Evolutionary conservation across 805 yeast species (phyloP).

Genomic region (Ogataea glucozyma): DNA sequence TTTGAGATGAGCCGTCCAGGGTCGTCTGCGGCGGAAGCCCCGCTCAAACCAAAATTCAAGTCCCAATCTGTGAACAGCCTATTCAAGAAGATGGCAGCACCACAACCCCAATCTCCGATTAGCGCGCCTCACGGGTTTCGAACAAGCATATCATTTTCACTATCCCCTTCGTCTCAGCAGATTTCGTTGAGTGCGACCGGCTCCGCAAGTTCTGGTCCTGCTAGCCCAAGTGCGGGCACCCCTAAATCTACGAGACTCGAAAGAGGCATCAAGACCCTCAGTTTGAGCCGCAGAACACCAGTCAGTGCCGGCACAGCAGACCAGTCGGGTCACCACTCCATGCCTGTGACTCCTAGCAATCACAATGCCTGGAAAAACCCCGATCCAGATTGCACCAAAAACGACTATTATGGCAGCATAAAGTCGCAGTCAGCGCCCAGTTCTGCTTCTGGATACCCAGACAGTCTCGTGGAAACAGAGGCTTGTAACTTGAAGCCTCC

Average conservation of each 20-base stretch:
- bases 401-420: too few relatives aligned
- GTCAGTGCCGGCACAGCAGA: conserved; percentile 6
- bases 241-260: conserved; percentile 9
- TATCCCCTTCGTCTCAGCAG: too few relatives aligned
- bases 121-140: conserved; percentile 5
- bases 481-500: too few relatives aligned
- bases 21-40: conserved; percentile 7
- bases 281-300: conserved; percentile 12
- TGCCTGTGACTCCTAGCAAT: not conserved
- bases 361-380: not conserved
- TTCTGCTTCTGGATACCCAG: too few relatives aligned
- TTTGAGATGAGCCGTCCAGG: conserved; percentile 11
- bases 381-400: too few relatives aligned
- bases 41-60: conserved; percentile 26
- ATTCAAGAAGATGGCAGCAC: conserved; percentile 22
- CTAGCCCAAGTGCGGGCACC: conserved; percentile 2
- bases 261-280: conserved; percentile 16
- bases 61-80: conserved; percentile 32
- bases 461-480: too few relatives aligned
- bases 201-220: not conserved
- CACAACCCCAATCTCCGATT: conserved; percentile 9
- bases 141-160: too few relatives aligned
- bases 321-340: too few relatives aligned
- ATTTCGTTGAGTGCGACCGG: too few relatives aligned
- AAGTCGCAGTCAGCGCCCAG: too few relatives aligned